Evolutionary conservation across 208 protist genomes (phyloP).

Genomic region (Wallacemonas sp.): DNA sequence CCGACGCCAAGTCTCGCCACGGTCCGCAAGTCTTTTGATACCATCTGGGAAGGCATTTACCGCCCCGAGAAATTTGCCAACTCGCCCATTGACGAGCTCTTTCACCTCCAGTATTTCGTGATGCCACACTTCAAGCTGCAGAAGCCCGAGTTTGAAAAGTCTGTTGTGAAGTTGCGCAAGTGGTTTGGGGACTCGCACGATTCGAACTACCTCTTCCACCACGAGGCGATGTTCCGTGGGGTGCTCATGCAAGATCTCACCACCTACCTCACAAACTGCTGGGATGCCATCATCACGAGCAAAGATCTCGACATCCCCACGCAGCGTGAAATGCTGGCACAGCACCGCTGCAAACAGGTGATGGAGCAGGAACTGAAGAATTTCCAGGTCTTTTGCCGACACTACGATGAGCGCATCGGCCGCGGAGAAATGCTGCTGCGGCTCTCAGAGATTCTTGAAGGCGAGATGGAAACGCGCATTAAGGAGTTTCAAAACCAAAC

Average conservation of each 20-base stretch:
- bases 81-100: slow-evolving; percentile 64
- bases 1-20: slow-evolving; percentile 66
- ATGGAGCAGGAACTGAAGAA: slow-evolving; percentile 43
- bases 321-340: slow-evolving; percentile 96
- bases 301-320: slow-evolving; percentile 97
- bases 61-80: slow-evolving; percentile 61
- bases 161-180: slow-evolving; percentile 40
- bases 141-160: slow-evolving; percentile 50
- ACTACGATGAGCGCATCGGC: slow-evolving; percentile 54
- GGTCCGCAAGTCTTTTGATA: slow-evolving; percentile 91
- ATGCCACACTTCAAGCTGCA: slow-evolving; percentile 90
- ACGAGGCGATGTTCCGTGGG: slow-evolving; percentile 73
- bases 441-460: slow-evolving; percentile 57
- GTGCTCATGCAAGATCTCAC: slow-evolving; percentile 87
- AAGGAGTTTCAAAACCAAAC: slow-evolving; percentile 53
- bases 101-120: slow-evolving; percentile 67
- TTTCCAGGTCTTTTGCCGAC: slow-evolving; percentile 55
- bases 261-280: slow-evolving; percentile 86
- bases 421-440: slow-evolving; percentile 59
- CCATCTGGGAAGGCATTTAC: slow-evolving; percentile 91
- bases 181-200: slow-evolving; percentile 56
- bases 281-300: slow-evolving; percentile 92
- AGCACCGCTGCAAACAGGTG: slow-evolving; percentile 93
- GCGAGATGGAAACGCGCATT: slow-evolving; percentile 47
- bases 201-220: slow-evolving; percentile 68